Conservation (phyloP, 2,329 filamentous ascomycete species). For the Fusarium pseudonygamai region DNA sequence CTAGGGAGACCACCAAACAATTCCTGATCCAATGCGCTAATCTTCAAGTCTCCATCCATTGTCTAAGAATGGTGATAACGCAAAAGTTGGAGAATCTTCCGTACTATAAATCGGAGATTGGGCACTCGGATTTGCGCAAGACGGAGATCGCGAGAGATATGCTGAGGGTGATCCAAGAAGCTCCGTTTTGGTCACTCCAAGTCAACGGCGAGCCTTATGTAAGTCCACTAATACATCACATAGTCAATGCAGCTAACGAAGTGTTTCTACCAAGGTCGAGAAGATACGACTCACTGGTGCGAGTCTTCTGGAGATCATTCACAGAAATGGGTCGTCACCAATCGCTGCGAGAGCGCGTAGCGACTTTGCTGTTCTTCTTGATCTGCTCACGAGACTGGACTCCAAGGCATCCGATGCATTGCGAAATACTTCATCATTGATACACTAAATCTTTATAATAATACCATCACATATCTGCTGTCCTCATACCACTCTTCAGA, state of each 20-base stretch:
- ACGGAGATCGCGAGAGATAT: conserved; percentile 57
- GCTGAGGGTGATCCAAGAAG: conserved; percentile 51
- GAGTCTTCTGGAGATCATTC: conserved; percentile 51
- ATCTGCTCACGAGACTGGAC: conserved; percentile 53
- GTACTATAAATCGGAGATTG: conserved; percentile 43
- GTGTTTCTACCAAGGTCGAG: conserved; percentile 45
- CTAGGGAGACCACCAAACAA: conserved; percentile 42
- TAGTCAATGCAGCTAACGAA: neutral
- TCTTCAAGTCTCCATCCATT: conserved; percentile 53
- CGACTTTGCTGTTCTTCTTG: conserved; percentile 53
- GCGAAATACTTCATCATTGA: conserved; percentile 41
- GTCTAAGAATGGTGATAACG: conserved; percentile 53
- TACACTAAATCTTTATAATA: neutral
- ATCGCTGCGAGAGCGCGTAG: conserved; percentile 50
- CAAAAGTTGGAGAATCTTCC: conserved; percentile 49
- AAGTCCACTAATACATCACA: neutral
- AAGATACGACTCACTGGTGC: conserved; percentile 53
- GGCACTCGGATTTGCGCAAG: conserved; percentile 48
- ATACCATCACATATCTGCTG: rapidly evolving
- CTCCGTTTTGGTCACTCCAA: conserved; percentile 54
- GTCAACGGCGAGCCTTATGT: conserved; percentile 54
- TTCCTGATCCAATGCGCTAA: conserved; percentile 54
- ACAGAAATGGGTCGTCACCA: conserved; percentile 50
- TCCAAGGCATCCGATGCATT: conserved; percentile 56
- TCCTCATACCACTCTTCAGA: neutral